phyloP scores from a whole-genome alignment of 176 grass and related monocot genomes.

The Ampelocalamus luodianensis region DNA sequence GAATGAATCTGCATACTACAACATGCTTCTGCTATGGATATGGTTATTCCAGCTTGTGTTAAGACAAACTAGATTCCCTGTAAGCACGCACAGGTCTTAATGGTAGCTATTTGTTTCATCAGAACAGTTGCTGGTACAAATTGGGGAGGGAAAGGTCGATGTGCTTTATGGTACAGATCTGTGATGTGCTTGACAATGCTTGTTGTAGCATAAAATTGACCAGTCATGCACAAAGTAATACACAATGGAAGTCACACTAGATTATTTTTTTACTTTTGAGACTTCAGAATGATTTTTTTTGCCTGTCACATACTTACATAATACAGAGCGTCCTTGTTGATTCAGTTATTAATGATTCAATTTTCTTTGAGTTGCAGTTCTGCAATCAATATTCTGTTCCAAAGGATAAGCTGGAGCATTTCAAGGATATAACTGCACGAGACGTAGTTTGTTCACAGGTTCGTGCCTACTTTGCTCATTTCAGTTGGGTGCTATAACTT shows the following conservation, averaged over 20 bases:
- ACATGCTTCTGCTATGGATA: background rate
- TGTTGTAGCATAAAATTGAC: background rate
- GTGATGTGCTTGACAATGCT: background rate
- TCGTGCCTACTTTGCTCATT: conserved; percentile 1
- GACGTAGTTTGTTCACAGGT: conserved; percentile 96
- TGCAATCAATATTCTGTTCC: conserved; percentile 98
- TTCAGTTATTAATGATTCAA: conserved; percentile 15
- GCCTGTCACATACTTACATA: background rate
- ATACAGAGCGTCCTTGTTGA: background rate
- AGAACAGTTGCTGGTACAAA: background rate
- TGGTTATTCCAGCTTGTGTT: background rate
- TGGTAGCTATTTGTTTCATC: background rate
- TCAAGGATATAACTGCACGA: conserved; percentile 78
- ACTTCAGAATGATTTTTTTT: background rate
- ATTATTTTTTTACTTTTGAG: background rate
- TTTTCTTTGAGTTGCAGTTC: conserved; percentile 63
- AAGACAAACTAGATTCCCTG: background rate
- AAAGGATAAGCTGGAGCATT: conserved; percentile 87
- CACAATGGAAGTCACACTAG: background rate
- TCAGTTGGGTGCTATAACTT: background rate
- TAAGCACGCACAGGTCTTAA: background rate
- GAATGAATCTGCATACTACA: background rate
- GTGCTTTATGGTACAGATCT: background rate
- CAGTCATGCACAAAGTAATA: background rate
- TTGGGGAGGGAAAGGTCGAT: background rate